Conservation (phyloP, 1,139 yeast genomes). For the Protomyces arabidopsidicola region DNA sequence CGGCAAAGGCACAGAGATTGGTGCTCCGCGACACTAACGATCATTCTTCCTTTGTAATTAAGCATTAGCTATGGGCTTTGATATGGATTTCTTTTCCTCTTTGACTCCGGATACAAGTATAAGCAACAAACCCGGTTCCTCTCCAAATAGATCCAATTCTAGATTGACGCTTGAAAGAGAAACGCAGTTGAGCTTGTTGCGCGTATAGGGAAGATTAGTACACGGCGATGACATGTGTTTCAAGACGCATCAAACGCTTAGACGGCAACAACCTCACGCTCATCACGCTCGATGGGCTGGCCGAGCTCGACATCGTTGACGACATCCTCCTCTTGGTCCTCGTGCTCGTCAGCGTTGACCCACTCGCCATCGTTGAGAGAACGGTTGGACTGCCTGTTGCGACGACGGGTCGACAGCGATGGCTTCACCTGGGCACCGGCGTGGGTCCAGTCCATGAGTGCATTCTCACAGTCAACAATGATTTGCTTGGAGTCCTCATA, state of each 20-base stretch:
- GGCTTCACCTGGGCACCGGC: slow-evolving; percentile 96
- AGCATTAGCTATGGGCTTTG: background rate
- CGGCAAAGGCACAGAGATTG: background rate
- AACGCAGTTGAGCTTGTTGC: background rate
- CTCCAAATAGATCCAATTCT: too few relatives aligned
- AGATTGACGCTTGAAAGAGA: background rate
- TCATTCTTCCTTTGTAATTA: background rate
- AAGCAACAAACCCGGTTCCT: background rate
- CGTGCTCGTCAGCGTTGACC: slow-evolving; percentile 27
- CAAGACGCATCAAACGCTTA: background rate
- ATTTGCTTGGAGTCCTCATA: slow-evolving; percentile 97
- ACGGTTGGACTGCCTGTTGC: slow-evolving; percentile 27
- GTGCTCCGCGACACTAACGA: background rate
- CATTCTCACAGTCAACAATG: slow-evolving; percentile 93
- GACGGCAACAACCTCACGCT: slow-evolving; percentile 27
- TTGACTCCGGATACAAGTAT: background rate
- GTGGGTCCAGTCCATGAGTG: slow-evolving; percentile 92
- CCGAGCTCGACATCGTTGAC: slow-evolving; percentile 24
- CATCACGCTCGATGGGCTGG: slow-evolving; percentile 22
- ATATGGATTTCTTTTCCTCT: background rate
- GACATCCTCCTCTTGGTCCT: slow-evolving; percentile 12
- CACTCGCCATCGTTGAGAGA: slow-evolving; percentile 27
- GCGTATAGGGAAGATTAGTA: background rate
- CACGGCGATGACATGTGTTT: too few relatives aligned
- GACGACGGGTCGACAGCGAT: slow-evolving; percentile 46